Evolutionary conservation across 805 yeast genomes (phyloP).

Genomic region (Candida nanaspora): DNA sequence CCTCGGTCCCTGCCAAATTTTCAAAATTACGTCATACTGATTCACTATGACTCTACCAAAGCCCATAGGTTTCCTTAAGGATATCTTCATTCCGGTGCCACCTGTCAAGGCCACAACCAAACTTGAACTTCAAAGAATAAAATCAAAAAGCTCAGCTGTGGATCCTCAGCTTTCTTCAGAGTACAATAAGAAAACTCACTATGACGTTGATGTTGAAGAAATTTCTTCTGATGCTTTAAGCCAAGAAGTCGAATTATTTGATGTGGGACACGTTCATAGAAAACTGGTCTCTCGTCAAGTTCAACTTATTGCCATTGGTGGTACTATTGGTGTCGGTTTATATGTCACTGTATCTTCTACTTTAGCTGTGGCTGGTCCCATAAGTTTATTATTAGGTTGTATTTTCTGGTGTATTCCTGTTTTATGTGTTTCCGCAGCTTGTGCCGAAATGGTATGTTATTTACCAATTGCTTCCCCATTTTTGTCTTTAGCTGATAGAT

Average conservation of each 20-base stretch:
- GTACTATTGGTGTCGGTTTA: constrained; percentile 40
- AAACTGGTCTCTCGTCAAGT: constrained; percentile 35
- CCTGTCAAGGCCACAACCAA: constrained; percentile 12
- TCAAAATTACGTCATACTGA: no score
- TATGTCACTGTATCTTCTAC: constrained; percentile 37
- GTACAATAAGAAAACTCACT: neutral
- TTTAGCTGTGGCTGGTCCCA: constrained; percentile 34
- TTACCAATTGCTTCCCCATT: constrained; percentile 43
- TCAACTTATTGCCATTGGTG: constrained; percentile 43
- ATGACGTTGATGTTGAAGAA: neutral
- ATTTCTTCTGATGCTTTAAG: constrained; percentile 5
- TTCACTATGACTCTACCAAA: neutral
- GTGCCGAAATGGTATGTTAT: constrained; percentile 41
- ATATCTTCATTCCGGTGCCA: constrained; percentile 18
- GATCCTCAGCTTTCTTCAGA: neutral
- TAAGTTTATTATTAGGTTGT: constrained; percentile 32
- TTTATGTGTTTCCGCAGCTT: constrained; percentile 32
- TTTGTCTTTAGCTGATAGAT: constrained; percentile 37
- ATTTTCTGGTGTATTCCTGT: constrained; percentile 36
- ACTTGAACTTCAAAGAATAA: constrained; percentile 6
- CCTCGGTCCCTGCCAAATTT: no score
- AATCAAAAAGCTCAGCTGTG: constrained; percentile 1
- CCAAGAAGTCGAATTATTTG: constrained; percentile 6
- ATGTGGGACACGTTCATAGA: constrained; percentile 20
- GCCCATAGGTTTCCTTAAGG: constrained; percentile 8